Conservation (phyloP, 805 yeast species). For the Candida montana region DNA sequence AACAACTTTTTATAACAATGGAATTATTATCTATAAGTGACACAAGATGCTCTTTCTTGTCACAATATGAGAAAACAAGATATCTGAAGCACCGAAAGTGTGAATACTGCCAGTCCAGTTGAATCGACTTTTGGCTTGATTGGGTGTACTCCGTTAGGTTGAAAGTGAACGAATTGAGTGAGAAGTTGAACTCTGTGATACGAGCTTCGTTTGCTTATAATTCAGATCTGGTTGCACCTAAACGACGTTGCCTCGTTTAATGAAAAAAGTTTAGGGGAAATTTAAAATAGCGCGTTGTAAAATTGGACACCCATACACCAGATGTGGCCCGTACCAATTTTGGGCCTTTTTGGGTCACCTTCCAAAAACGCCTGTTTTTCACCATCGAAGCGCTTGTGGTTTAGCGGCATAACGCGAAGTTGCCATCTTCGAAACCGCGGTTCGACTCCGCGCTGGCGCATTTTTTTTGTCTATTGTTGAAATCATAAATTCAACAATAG, state of each 20-base stretch:
- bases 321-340: not conserved
- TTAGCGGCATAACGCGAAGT: slow-evolving; percentile 53
- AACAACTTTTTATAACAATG: not conserved
- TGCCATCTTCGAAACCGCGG: slow-evolving; percentile 58
- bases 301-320: not conserved
- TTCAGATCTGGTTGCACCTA: no score
- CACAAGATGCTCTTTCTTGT: not conserved
- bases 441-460: slow-evolving; percentile 57
- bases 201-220: not conserved
- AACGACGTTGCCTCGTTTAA: not conserved
- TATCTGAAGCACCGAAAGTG: no score
- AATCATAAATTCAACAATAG: no score
- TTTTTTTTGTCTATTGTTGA: slow-evolving; percentile 23
- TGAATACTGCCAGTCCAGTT: slow-evolving; percentile 18
- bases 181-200: no score
- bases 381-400: slow-evolving; percentile 39
- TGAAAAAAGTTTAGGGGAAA: no score
- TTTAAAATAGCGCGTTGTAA: not conserved
- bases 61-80: no score
- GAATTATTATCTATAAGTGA: not conserved
- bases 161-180: not conserved
- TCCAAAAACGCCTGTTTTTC: no score
- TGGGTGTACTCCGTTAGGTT: not conserved
- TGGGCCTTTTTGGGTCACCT: no score
- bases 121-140: slow-evolving; percentile 12